Conservation (phyloP, 23 red algal species). For the Gracilaria domingensis region DNA sequence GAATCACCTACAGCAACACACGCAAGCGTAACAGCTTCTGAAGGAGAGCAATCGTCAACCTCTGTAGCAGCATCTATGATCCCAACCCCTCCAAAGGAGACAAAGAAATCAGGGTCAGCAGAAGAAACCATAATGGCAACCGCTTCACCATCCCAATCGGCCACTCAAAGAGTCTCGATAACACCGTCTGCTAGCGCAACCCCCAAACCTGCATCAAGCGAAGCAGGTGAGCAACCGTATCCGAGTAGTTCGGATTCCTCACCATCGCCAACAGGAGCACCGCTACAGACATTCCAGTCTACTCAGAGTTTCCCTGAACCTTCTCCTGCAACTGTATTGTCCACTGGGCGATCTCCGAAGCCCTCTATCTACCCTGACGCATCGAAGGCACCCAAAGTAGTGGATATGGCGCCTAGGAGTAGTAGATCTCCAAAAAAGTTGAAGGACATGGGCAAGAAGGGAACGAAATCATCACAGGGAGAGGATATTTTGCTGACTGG, state of each 20-base stretch:
- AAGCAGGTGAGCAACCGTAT: neutral
- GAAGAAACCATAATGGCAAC: neutral
- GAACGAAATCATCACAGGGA: neutral
- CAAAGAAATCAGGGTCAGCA: neutral
- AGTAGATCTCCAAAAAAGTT: neutral
- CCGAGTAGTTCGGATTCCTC: neutral
- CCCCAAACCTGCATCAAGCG: neutral
- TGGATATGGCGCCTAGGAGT: neutral
- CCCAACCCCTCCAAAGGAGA: neutral
- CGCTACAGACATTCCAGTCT: neutral
- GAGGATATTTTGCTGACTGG: neutral
- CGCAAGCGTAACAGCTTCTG: neutral
- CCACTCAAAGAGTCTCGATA: neutral
- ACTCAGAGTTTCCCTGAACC: neutral
- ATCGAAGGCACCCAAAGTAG: slow-evolving; percentile 24
- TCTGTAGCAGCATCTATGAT: neutral
- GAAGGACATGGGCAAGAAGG: neutral
- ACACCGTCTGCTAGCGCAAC: neutral
- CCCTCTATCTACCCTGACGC: slow-evolving; percentile 17
- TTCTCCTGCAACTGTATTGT: neutral
- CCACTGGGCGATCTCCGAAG: neutral
- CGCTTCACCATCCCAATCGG: neutral
- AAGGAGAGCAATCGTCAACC: neutral
- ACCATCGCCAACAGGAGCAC: neutral
- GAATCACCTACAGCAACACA: neutral